Evolutionary conservation across 78 protist species (phyloP).

Genomic region (Dictyostelium discoideum): DNA sequence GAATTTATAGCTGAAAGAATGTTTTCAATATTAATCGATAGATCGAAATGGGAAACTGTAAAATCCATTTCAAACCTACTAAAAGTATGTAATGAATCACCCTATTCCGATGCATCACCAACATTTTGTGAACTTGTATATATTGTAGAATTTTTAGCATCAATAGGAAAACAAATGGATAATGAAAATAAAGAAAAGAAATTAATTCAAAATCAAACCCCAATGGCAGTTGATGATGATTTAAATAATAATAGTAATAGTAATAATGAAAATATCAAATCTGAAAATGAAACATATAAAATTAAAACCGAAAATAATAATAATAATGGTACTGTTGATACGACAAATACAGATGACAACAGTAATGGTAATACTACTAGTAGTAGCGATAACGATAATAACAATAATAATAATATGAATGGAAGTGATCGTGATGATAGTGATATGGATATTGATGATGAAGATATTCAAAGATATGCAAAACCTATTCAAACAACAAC

Average conservation of each 20-base stretch:
- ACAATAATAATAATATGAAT: background rate
- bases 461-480: background rate
- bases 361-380: background rate
- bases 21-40: background rate
- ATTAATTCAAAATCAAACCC: background rate
- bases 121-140: slow-evolving; percentile 13
- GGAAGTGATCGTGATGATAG: background rate
- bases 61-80: background rate
- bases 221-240: background rate
- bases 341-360: background rate
- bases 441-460: slow-evolving; percentile 6
- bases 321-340: background rate
- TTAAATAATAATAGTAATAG: background rate
- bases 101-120: background rate
- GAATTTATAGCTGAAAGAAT: slow-evolving; percentile 8
- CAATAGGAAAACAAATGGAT: background rate
- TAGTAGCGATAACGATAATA: background rate
- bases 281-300: background rate
- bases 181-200: slow-evolving; percentile 10
- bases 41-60: background rate
- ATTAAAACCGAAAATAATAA: background rate
- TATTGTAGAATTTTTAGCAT: background rate
- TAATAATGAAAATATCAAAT: background rate
- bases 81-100: background rate
- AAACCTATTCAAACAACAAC: background rate